Evolutionary conservation across 768 basidiomycete genomes (phyloP).

Genomic region (Floccularia luteovirens): DNA sequence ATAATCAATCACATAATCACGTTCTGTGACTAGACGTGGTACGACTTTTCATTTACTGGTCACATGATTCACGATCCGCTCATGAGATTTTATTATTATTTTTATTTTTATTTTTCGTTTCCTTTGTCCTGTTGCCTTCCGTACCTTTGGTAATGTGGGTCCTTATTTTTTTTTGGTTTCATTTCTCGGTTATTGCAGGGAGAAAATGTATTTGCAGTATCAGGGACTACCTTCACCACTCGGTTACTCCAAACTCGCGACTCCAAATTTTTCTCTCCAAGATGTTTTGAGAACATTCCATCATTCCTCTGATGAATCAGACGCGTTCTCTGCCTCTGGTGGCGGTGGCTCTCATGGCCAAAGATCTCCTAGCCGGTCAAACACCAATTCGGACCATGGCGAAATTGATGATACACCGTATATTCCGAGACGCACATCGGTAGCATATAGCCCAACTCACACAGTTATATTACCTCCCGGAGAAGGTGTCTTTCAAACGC

Average conservation of each 20-base stretch:
- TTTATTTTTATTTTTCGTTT: not conserved
- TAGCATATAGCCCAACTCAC: not conserved
- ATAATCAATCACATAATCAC: not conserved
- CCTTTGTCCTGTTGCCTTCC: no score
- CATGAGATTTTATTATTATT: not conserved
- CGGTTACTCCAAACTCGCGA: not conserved
- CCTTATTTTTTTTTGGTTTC: not conserved
- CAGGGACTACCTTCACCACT: not conserved
- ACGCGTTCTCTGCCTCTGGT: not conserved
- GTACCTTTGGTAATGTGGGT: constrained; percentile 1
- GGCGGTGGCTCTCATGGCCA: not conserved
- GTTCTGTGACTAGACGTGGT: constrained; percentile 1
- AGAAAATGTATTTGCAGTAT: not conserved
- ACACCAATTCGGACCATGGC: not conserved
- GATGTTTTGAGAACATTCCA: not conserved
- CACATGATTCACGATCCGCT: not conserved
- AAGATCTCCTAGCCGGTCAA: not conserved
- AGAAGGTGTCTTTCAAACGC: no score
- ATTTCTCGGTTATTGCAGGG: not conserved
- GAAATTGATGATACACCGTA: constrained; percentile 1
- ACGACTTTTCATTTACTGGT: not conserved
- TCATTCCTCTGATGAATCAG: not conserved
- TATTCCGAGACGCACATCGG: not conserved
- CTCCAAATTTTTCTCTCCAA: not conserved
- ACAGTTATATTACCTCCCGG: not conserved